A percentile compares a stretch with the other conserved stretches of the same genome.
These are phyloP conservation scores for Boletus pseudo-olivaceus DNA, from an alignment of 768 basidiomycete species.

Conservation along the genomic window DNA sequence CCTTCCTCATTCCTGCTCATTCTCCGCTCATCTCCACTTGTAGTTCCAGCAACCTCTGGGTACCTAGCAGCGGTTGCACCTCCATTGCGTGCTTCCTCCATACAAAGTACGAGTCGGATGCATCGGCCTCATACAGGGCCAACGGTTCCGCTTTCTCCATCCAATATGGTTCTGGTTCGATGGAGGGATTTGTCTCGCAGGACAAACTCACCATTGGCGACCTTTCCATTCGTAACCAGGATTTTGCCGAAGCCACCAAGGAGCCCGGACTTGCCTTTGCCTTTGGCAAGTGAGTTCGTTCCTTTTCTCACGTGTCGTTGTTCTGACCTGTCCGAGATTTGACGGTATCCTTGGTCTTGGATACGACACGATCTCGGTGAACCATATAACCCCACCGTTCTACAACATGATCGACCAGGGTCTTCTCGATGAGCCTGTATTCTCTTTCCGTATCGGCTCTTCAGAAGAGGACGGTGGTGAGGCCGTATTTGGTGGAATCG, in stretches of 20 bases:
- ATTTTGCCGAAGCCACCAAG: slow-evolving; percentile 94
- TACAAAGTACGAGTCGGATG: slow-evolving; percentile 77
- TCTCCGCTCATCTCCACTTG: background rate
- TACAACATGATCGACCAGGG: slow-evolving; percentile 85
- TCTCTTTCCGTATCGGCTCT: slow-evolving; percentile 89
- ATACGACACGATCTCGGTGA: slow-evolving; percentile 95
- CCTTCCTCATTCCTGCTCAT: slow-evolving; percentile 17
- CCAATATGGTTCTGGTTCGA: slow-evolving; percentile 92
- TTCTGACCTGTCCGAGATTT: slow-evolving; percentile 50
- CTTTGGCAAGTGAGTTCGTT: slow-evolving; percentile 75
- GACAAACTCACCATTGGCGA: slow-evolving; percentile 83
- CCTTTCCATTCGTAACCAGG: slow-evolving; percentile 64
- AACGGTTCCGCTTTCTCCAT: slow-evolving; percentile 91
- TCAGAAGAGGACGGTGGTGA: slow-evolving; percentile 89
- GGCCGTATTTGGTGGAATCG: slow-evolving; percentile 89
- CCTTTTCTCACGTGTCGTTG: background rate
- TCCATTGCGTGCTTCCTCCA: slow-evolving; percentile 96
- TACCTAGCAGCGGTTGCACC: slow-evolving; percentile 75
- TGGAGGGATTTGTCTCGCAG: slow-evolving; percentile 92
- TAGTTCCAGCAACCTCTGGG: slow-evolving; percentile 92
- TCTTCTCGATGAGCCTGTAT: slow-evolving; percentile 81
- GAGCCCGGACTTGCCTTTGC: slow-evolving; percentile 98
- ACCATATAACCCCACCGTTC: slow-evolving; percentile 89
- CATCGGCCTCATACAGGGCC: slow-evolving; percentile 81
- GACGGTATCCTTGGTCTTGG: slow-evolving; percentile 94